Evolutionary conservation across 352 stramenopile genomes (phyloP).

Genomic region (Phytophthora capsici): DNA sequence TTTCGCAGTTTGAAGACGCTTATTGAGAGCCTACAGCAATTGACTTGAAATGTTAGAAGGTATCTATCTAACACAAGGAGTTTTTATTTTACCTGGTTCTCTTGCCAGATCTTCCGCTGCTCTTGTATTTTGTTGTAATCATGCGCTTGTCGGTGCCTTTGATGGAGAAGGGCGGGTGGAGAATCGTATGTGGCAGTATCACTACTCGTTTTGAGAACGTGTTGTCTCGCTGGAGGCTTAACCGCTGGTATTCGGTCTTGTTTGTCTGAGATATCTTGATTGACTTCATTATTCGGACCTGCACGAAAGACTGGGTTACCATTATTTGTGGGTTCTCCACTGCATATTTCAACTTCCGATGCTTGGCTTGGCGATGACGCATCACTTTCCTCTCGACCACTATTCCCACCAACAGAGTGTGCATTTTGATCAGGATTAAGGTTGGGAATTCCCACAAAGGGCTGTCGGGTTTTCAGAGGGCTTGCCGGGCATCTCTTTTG

Average conservation of each 20-base stretch:
- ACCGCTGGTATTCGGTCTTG: constrained; percentile 13
- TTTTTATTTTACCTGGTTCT: constrained; percentile 65
- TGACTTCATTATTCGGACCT: constrained; percentile 2
- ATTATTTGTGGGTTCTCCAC: constrained; percentile 3
- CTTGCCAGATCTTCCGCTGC: constrained; percentile 73
- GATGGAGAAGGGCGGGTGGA: constrained; percentile 17
- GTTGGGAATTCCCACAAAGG: constrained; percentile 8
- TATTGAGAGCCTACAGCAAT: constrained; percentile 46
- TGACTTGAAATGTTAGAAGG: background rate
- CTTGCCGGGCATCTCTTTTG: constrained; percentile 60
- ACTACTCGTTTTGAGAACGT: background rate
- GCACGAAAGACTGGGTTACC: constrained; percentile 1
- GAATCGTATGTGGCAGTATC: constrained; percentile 31
- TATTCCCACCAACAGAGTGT: constrained; percentile 9
- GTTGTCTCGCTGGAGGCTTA: constrained; percentile 18
- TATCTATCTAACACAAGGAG: background rate
- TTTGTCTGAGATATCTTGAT: constrained; percentile 25
- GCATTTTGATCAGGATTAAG: constrained; percentile 13
- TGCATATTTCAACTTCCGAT: background rate
- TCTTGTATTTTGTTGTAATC: constrained; percentile 77
- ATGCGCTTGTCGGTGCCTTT: constrained; percentile 20
- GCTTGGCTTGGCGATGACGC: constrained; percentile 3
- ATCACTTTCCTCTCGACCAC: constrained; percentile 23
- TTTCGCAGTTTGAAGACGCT: constrained; percentile 71
- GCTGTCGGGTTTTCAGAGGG: constrained; percentile 47